Evolutionary conservation across 345 rosid species (phyloP), one percentile per base, ranked within the genome.

Genomic region (Camelina hispida): DNA sequence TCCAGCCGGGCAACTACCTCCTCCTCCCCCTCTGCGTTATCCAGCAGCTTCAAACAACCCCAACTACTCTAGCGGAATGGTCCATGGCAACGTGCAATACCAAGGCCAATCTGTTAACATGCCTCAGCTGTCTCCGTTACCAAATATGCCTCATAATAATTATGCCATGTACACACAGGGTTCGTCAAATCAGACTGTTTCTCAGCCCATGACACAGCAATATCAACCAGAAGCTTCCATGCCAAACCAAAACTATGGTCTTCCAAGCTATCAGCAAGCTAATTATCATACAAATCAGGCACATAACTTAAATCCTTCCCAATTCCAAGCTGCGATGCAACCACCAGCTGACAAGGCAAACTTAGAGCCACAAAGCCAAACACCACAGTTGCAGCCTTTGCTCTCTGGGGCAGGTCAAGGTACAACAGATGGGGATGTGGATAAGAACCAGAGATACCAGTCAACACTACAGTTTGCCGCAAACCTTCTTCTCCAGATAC

Each of bases 391-490:
- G 50, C 95, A 90, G 80, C 75, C 88, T 72, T 66, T 80, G 57
- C 74, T 72, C 60, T 60, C 89, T 80, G 92, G 85, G 43, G 66
- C 78, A 77, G 81, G 77, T 78, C 89, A 86, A 76, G 84, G 75
- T 44, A 50, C 81, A 51, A 62, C 87, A 69, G 93, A 88, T 74
- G 83, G 57, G 62, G 98, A 95, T 75, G 87, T 71, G 6, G 97
- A 92, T 79, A 91, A 89, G 80, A 88, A 93, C 74, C 90, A 93
- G 81, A 82, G 96, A 13, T 96, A 96, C 81, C 98, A 93, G 76
- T 89, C 94, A 70, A 93, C 99, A 4, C 76, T 96, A 55, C 91
- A 93, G 78, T 89, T 96, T 83, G 99, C 99, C 25, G 97, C 97
- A 17, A 85, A 59, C 67, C 97, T 96, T 75, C 98, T 96, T 60